Percentiles rank a stretch among this genome's conserved stretches.
Evolutionary conservation across 2,329 filamentous ascomycete genomes (phyloP).

Genomic region (Aspergillus chevalieri): DNA sequence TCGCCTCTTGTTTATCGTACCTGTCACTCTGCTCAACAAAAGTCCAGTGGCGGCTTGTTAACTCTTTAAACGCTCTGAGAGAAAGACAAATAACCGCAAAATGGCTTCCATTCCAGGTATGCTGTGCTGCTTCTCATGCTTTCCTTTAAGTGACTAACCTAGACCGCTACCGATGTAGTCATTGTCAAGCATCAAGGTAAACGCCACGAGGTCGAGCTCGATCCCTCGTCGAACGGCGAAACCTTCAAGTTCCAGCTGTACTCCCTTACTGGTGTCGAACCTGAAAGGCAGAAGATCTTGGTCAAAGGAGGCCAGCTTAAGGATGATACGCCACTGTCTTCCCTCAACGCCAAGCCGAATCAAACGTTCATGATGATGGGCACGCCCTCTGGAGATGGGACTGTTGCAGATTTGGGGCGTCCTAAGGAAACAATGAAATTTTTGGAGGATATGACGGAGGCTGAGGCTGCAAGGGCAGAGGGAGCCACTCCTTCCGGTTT

Average conservation of each 20-base stretch:
- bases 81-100: constrained; percentile 13
- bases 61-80: constrained; percentile 3
- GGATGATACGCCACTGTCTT: constrained; percentile 82
- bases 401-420: constrained; percentile 53
- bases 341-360: constrained; percentile 76
- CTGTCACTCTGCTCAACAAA: constrained; percentile 2
- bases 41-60: constrained; percentile 1
- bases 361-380: constrained; percentile 97
- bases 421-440: constrained; percentile 83
- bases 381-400: constrained; percentile 64
- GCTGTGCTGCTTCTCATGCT: constrained; percentile 10
- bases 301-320: constrained; percentile 93
- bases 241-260: constrained; percentile 94
- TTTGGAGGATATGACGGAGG: constrained; percentile 95
- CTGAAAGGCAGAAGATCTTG: constrained; percentile 90
- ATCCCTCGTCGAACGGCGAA: constrained; percentile 76
- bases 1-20: constrained; percentile 9
- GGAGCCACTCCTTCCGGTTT: constrained; percentile 84
- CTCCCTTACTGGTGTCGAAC: constrained; percentile 91
- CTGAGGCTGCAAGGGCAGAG: constrained; percentile 74
- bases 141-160: constrained; percentile 14
- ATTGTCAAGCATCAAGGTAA: constrained; percentile 93
- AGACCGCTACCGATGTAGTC: constrained; percentile 49
- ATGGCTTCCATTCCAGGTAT: constrained; percentile 55
- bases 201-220: constrained; percentile 89